Percentiles rank a stretch among this genome's conserved stretches.
phyloP scores from a whole-genome alignment of 2,329 filamentous ascomycete genomes.

The Tolypocladium guangdongense region DNA sequence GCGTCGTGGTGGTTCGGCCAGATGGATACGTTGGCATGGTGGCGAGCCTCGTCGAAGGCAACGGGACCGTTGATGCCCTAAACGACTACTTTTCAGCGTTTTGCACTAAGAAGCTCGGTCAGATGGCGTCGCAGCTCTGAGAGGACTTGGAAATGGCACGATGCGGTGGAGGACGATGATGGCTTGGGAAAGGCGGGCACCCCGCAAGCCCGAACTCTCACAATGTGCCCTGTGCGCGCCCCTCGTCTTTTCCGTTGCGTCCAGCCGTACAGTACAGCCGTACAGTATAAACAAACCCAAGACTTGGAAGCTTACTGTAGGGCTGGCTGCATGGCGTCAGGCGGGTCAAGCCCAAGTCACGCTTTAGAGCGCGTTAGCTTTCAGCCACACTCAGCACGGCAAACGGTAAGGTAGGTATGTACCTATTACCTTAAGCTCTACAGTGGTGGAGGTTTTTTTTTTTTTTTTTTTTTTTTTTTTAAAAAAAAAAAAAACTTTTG shows the following conservation, averaged over 20 bases:
- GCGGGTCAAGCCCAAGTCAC: neutral
- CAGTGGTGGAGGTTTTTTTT: no score
- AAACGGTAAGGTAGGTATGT: no score
- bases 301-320: neutral
- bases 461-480: no score
- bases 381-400: neutral
- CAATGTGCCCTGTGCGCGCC: neutral
- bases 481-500: no score
- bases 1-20: conserved; percentile 72
- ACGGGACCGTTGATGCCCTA: conserved; percentile 67
- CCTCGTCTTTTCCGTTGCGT: neutral
- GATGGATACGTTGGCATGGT: conserved; percentile 81
- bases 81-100: conserved; percentile 75
- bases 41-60: conserved; percentile 61
- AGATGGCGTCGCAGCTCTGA: neutral
- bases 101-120: conserved; percentile 46
- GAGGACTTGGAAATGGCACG: neutral
- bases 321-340: neutral
- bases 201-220: neutral
- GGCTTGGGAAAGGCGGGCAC: neutral
- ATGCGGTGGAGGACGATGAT: neutral
- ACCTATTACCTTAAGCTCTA: no score
- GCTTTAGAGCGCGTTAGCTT: neutral
- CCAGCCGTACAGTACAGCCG: neutral
- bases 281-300: neutral